phyloP scores from a whole-genome alignment of 192 early-diverging fungal genomes.

The Coemansia umbellata region DNA sequence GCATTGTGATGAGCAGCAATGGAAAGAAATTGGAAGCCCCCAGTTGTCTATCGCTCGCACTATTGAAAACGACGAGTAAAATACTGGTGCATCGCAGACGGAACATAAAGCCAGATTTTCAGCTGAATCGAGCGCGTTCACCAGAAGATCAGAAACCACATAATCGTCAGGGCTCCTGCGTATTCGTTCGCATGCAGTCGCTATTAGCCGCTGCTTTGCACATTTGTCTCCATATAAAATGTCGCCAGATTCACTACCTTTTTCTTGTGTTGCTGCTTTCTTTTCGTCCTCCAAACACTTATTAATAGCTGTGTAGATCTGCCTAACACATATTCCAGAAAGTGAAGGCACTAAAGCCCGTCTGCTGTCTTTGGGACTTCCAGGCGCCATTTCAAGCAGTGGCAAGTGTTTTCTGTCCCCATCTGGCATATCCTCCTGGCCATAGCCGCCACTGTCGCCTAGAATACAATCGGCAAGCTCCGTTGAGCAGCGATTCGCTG shows the following conservation, averaged over 20 bases:
- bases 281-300: neutral
- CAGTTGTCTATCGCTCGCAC: conserved; percentile 1
- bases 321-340: conserved; percentile 13
- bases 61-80: conserved; percentile 13
- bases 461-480: neutral
- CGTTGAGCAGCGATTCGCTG: conserved; percentile 22
- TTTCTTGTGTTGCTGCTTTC: too few species aligned
- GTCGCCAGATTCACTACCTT: too few species aligned
- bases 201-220: neutral
- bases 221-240: too few species aligned
- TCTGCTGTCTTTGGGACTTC: neutral
- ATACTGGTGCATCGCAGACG: conserved; percentile 19
- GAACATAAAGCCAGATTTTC: conserved; percentile 13
- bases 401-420: too few species aligned
- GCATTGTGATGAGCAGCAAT: conserved; percentile 41
- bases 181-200: conserved; percentile 21
- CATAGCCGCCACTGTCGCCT: too few species aligned
- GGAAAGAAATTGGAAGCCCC: conserved; percentile 31
- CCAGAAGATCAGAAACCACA: conserved; percentile 9
- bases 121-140: conserved; percentile 4
- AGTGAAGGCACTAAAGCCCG: conserved; percentile 11
- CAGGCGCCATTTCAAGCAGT: neutral
- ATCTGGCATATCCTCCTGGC: too few species aligned
- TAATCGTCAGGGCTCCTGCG: conserved; percentile 18
- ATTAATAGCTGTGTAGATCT: conserved; percentile 2